Conservation (phyloP, 1,284 basidiomycete species). For the Irpex rosettiformis region DNA sequence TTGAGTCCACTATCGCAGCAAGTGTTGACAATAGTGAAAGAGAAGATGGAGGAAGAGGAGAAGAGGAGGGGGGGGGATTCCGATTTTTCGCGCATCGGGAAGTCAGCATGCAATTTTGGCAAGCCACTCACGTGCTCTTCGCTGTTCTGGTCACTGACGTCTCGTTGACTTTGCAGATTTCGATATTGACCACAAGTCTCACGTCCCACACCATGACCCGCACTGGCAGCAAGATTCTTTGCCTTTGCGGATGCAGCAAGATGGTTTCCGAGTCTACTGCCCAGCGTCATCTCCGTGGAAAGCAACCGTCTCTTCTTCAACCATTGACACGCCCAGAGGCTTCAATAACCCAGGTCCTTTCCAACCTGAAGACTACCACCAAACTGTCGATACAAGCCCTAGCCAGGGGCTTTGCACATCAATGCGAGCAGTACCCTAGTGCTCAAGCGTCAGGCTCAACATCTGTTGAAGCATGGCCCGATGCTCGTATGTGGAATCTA, state of each 20-base stretch:
- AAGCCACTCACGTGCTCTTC: neutral
- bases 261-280: neutral
- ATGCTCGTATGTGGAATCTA: neutral
- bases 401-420: neutral
- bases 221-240: neutral
- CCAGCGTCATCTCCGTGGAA: neutral
- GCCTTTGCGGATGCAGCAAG: neutral
- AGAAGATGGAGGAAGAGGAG: no score
- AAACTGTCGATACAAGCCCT: neutral
- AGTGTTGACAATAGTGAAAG: no score
- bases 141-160: neutral
- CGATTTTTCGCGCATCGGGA: no score
- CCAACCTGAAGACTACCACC: neutral
- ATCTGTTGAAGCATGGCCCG: neutral
- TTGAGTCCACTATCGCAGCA: no score
- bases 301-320: neutral
- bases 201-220: neutral
- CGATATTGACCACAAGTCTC: neutral
- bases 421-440: neutral
- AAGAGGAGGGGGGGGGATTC: no score
- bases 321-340: no score
- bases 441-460: neutral
- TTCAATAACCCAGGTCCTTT: neutral
- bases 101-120: neutral
- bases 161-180: neutral